Evolutionary conservation across 805 yeast genomes (phyloP).

Genomic region (Teunomyces lycoperdinae): DNA sequence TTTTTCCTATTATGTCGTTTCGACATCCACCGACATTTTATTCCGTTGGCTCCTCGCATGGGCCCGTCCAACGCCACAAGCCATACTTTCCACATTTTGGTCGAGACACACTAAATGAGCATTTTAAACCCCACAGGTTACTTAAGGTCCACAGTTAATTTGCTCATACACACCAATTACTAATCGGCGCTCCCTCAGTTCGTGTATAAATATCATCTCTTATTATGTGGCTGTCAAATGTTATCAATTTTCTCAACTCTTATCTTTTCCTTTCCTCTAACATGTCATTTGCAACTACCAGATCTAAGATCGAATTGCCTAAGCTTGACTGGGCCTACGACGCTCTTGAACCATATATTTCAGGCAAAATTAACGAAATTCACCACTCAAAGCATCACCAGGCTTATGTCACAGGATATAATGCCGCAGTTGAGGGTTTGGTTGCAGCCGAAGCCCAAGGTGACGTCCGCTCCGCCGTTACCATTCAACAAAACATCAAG

Average conservation of each 20-base stretch:
- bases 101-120: background rate
- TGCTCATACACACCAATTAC: background rate
- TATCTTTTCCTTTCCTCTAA: background rate
- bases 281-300: background rate
- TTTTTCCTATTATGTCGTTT: too few species aligned
- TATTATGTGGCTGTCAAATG: background rate
- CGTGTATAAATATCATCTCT: background rate
- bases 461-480: slow-evolving; percentile 41
- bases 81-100: background rate
- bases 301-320: slow-evolving; percentile 25
- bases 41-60: background rate
- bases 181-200: background rate
- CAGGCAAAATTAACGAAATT: slow-evolving; percentile 44
- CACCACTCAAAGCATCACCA: slow-evolving; percentile 52
- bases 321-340: slow-evolving; percentile 46
- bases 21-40: background rate
- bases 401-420: slow-evolving; percentile 47
- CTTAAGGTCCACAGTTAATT: background rate
- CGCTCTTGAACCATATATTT: slow-evolving; percentile 48
- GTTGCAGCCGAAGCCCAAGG: slow-evolving; percentile 34
- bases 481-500: slow-evolving; percentile 43
- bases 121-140: background rate
- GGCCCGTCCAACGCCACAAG: background rate
- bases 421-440: slow-evolving; percentile 42
- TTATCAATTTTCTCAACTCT: background rate